These are phyloP conservation scores for Barnettozyma pratensis DNA, from an alignment of 805 yeast species.

Conservation along the genomic window DNA sequence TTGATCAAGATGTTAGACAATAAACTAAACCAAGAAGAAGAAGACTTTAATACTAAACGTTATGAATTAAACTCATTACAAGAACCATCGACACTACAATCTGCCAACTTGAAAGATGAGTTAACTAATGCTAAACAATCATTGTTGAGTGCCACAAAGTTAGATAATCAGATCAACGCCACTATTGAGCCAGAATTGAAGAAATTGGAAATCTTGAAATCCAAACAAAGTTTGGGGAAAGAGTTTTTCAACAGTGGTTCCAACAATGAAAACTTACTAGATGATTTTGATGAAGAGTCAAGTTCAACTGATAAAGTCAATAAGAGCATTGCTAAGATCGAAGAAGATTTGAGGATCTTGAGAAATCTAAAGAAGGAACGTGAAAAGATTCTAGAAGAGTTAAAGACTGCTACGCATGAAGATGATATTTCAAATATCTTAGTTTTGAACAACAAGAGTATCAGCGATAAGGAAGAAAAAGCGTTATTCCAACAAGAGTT, in stretches of 20 bases:
- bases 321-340: conserved; percentile 43
- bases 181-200: conserved; percentile 37
- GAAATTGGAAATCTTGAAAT: conserved; percentile 40
- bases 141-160: conserved; percentile 52
- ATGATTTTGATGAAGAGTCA: conserved; percentile 48
- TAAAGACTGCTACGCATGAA: conserved; percentile 64
- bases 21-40: conserved; percentile 30
- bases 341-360: conserved; percentile 55
- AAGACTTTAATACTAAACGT: conserved; percentile 29
- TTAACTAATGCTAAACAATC: conserved; percentile 53
- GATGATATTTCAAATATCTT: conserved; percentile 83
- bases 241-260: conserved; percentile 13
- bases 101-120: conserved; percentile 47
- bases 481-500: conserved; percentile 66
- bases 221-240: conserved; percentile 33
- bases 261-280: conserved; percentile 48
- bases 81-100: conserved; percentile 31
- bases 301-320: conserved; percentile 26
- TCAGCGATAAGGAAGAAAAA: conserved; percentile 49
- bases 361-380: conserved; percentile 62
- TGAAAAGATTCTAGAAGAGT: conserved; percentile 49
- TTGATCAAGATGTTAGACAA: conserved; percentile 33
- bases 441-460: conserved; percentile 54
- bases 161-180: conserved; percentile 50
- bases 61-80: conserved; percentile 30